Percentiles rank a stretch among this genome's conserved stretches.
Evolutionary conservation across 805 yeast species (phyloP).

Genomic region (Myxozyma neglecta): DNA sequence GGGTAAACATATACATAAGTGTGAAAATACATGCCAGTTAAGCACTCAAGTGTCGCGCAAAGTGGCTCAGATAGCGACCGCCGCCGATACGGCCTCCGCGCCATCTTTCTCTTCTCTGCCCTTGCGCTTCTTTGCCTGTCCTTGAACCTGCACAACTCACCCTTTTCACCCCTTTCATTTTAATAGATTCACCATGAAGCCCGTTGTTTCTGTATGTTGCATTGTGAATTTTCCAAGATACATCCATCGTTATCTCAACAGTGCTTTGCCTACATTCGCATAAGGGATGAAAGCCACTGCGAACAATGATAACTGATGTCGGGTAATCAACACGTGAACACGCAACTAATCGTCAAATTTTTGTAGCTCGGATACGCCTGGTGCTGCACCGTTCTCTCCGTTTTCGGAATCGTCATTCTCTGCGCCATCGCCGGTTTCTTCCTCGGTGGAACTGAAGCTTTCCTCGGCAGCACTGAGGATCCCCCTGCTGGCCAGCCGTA

Average conservation of each 20-base stretch:
- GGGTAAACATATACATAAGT: not conserved
- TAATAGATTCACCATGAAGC: slow-evolving; percentile 22
- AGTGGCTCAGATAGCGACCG: not conserved
- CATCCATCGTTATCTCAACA: not conserved
- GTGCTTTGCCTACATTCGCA: not conserved
- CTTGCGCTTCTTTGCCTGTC: not conserved
- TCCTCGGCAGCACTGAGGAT: slow-evolving; percentile 88
- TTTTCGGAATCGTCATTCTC: slow-evolving; percentile 86
- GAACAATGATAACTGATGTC: not conserved
- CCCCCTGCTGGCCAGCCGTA: slow-evolving; percentile 89
- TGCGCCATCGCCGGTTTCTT: slow-evolving; percentile 83
- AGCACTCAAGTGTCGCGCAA: not conserved
- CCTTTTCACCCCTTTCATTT: not conserved
- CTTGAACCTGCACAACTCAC: not conserved
- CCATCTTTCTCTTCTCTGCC: not conserved
- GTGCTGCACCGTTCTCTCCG: slow-evolving; percentile 90
- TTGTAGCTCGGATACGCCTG: slow-evolving; percentile 56
- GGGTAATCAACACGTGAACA: not conserved
- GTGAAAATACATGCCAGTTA: not conserved
- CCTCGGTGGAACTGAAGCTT: slow-evolving; percentile 76
- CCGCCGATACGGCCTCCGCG: not conserved
- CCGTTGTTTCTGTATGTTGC: slow-evolving; percentile 30
- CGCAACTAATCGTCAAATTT: not conserved
- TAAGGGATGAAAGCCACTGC: not conserved
- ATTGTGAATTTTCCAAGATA: not conserved